Percentiles rank a stretch among this genome's conserved stretches.
Evolutionary conservation across 2,329 filamentous ascomycete species (phyloP).

Genomic region (Claviceps humidiphila): DNA sequence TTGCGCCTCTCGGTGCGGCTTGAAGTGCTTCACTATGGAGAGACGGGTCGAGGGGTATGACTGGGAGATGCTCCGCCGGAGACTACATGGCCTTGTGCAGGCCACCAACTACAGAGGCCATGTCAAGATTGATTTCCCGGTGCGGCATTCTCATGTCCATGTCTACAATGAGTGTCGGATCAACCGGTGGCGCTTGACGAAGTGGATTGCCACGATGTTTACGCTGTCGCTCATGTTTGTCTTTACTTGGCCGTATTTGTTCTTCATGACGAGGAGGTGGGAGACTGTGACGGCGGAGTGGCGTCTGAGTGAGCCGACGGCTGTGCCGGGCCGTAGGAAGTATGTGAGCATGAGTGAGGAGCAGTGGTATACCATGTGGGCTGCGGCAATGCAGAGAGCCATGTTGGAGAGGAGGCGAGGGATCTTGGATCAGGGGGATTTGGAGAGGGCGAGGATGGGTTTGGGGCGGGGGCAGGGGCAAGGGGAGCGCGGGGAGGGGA

Average conservation of each 20-base stretch:
- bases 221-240: conserved; percentile 55
- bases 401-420: conserved; percentile 44
- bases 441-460: conserved; percentile 25
- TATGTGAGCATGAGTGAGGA: conserved; percentile 44
- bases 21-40: conserved; percentile 43
- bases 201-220: conserved; percentile 52
- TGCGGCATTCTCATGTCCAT: conserved; percentile 41
- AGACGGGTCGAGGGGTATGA: conserved; percentile 48
- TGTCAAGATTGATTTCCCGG: conserved; percentile 45
- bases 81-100: conserved; percentile 43
- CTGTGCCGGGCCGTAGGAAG: conserved; percentile 17
- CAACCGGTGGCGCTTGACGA: conserved; percentile 51
- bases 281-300: conserved; percentile 50
- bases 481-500: conserved; percentile 21
- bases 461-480: conserved; percentile 11
- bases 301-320: conserved; percentile 24
- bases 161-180: conserved; percentile 49
- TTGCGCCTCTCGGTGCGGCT: conserved; percentile 40
- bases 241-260: conserved; percentile 57
- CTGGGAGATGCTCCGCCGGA: conserved; percentile 33
- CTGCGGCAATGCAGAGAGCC: conserved; percentile 42
- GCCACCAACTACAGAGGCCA: conserved; percentile 55
- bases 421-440: conserved; percentile 42
- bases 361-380: conserved; percentile 52
- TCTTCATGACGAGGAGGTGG: conserved; percentile 53